A percentile compares a stretch with the other conserved stretches of the same genome.
Conservation (phyloP, 192 early-diverging fungal species). For the Backusella morwellensis region DNA sequence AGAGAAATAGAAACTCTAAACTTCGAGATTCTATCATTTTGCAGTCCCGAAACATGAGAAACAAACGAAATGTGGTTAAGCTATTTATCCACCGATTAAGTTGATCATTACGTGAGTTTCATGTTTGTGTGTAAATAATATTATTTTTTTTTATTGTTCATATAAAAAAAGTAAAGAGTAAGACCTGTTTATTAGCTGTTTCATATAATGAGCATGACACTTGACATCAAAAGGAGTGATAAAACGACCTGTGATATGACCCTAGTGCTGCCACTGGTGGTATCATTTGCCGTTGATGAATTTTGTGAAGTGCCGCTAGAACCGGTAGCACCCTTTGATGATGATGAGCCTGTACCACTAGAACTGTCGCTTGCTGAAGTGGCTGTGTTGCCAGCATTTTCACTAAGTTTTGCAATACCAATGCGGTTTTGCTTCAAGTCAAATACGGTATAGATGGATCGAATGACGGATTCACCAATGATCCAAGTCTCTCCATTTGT, state of each 20-base stretch:
- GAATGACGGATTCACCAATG: slow-evolving; percentile 20
- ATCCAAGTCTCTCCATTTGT: slow-evolving; percentile 20
- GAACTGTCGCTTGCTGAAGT: neutral
- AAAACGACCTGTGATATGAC: neutral
- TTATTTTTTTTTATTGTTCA: neutral
- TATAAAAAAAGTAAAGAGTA: neutral
- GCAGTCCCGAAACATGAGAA: neutral
- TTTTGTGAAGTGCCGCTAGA: neutral
- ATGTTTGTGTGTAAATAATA: neutral
- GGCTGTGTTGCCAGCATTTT: neutral
- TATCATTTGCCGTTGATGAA: neutral
- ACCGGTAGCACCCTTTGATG: neutral
- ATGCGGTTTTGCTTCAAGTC: slow-evolving; percentile 30
- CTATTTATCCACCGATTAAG: neutral
- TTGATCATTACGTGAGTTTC: neutral
- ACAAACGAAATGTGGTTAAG: neutral
- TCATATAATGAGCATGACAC: neutral
- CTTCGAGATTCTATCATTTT: neutral
- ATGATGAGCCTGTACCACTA: neutral
- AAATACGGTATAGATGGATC: slow-evolving; percentile 24
- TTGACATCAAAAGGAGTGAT: neutral
- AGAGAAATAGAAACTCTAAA: neutral
- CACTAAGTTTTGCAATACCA: slow-evolving; percentile 18
- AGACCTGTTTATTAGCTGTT: neutral
- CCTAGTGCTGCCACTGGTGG: neutral